Conservation (phyloP, 176 grass and related monocot species). For the Cenchrus americanus region DNA sequence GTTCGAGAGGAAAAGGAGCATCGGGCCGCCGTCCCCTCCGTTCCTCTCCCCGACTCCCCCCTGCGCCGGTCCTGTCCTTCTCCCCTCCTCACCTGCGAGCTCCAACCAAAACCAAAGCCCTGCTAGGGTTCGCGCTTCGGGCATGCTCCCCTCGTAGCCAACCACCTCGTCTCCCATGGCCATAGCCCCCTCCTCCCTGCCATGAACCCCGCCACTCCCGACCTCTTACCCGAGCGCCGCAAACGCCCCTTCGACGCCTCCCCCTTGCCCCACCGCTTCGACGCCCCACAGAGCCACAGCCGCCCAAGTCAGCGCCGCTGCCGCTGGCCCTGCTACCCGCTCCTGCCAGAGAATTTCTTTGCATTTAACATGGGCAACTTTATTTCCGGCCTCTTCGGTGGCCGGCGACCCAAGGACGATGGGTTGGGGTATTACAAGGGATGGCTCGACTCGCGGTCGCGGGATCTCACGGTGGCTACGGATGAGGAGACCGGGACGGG, state of each 20-base stretch:
- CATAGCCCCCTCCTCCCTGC: slow-evolving; percentile 12
- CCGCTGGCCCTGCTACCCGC: not conserved
- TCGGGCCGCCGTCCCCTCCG: not conserved
- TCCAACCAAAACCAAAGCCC: slow-evolving; percentile 3
- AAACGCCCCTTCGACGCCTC: slow-evolving; percentile 33
- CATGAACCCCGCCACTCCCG: not conserved
- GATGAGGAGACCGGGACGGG: slow-evolving; percentile 27
- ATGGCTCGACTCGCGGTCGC: not conserved
- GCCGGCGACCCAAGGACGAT: not conserved
- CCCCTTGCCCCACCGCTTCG: slow-evolving; percentile 2
- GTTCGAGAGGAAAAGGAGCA: not conserved
- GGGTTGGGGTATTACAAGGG: slow-evolving; percentile 25
- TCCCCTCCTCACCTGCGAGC: not conserved
- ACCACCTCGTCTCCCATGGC: slow-evolving; percentile 25
- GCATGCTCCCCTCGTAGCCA: slow-evolving; percentile 30
- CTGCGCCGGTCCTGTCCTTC: slow-evolving; percentile 10
- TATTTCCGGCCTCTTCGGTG: not conserved
- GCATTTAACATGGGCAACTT: slow-evolving; percentile 52
- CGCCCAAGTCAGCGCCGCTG: not conserved
- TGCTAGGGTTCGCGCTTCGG: slow-evolving; percentile 41
- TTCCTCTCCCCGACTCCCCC: not conserved
- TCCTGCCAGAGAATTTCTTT: not conserved
- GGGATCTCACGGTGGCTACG: slow-evolving; percentile 44
- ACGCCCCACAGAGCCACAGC: slow-evolving; percentile 29
- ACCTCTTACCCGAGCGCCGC: not conserved